Percentiles rank a stretch among this genome's conserved stretches.
phyloP scores from a whole-genome alignment of 371 early-diverging fungal species.

The Rhizopus arrhizus region DNA sequence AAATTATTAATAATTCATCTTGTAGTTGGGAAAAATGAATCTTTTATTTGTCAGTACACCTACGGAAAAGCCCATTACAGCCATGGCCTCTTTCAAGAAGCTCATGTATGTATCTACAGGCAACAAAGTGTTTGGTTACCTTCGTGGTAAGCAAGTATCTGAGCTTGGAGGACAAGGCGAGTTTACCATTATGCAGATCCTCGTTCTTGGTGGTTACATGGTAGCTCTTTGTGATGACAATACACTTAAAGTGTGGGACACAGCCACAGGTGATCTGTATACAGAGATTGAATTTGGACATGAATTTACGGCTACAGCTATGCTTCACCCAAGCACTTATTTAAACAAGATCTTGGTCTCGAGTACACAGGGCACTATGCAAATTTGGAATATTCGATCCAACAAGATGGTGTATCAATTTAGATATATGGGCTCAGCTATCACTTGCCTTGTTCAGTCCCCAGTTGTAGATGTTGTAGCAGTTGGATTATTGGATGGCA shows the following conservation, averaged over 20 bases:
- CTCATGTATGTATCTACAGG: constrained; percentile 77
- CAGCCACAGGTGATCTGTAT: constrained; percentile 68
- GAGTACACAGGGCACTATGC: constrained; percentile 84
- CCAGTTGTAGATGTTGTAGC: constrained; percentile 94
- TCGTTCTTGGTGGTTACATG: constrained; percentile 77
- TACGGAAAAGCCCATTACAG: constrained; percentile 70
- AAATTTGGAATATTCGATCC: constrained; percentile 90
- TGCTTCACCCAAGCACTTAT: constrained; percentile 95
- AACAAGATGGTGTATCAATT: constrained; percentile 83
- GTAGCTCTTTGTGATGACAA: constrained; percentile 84
- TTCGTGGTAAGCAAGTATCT: constrained; percentile 74
- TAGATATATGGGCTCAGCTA: constrained; percentile 70
- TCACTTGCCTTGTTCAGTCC: constrained; percentile 81
- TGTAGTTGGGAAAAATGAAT: constrained; percentile 46
- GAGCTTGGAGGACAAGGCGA: constrained; percentile 38
- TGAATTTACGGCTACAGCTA: constrained; percentile 69
- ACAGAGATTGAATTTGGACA: constrained; percentile 79
- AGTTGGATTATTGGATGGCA: constrained; percentile 86
- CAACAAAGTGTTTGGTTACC: constrained; percentile 64
- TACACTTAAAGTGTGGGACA: constrained; percentile 77
- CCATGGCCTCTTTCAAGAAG: constrained; percentile 73
- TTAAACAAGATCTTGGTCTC: constrained; percentile 92
- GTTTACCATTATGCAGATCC: constrained; percentile 49
- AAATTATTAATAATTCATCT: not conserved
- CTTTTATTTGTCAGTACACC: constrained; percentile 67